Percentiles rank a stretch among this genome's conserved stretches.
phyloP scores from a whole-genome alignment of 805 yeast species.

The Teunomyces barrocoloradensis region DNA sequence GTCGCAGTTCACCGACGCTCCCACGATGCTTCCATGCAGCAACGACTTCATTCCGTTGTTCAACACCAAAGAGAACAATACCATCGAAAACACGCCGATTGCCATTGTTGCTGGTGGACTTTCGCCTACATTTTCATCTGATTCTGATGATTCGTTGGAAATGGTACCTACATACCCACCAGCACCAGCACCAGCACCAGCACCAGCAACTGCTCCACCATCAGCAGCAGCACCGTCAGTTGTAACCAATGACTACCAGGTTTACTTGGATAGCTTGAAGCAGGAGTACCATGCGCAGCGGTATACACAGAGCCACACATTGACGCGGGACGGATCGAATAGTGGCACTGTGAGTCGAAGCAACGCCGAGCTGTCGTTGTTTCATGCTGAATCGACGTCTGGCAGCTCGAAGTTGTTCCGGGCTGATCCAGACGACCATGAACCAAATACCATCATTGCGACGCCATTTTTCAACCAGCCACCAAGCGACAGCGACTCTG shows the following conservation, averaged over 20 bases:
- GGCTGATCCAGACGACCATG: not conserved
- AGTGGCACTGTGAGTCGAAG: constrained; percentile 1
- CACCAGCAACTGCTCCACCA: not conserved
- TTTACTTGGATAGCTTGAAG: constrained; percentile 11
- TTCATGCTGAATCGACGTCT: not conserved
- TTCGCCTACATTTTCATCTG: constrained; percentile 1
- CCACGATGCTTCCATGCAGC: not conserved
- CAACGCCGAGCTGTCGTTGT: not conserved
- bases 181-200: not conserved
- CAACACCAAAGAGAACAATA: constrained; percentile 1
- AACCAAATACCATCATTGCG: constrained; percentile 26
- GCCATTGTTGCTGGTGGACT: not conserved
- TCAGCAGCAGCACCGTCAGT: too few species aligned
- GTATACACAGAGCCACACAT: not conserved
- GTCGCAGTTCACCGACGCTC: constrained; percentile 4
- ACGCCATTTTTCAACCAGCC: constrained; percentile 40
- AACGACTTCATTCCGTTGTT: constrained; percentile 4
- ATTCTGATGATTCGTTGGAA: not conserved
- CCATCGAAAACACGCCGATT: constrained; percentile 1
- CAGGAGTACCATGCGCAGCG: constrained; percentile 3
- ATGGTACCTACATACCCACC: not conserved
- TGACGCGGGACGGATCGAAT: not conserved
- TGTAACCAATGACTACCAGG: constrained; percentile 17
- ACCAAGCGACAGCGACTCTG: constrained; percentile 32
- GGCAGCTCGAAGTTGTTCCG: constrained; percentile 1